phyloP scores from a whole-genome alignment of 2,329 filamentous ascomycete genomes.

The Cladophialophora psammophila region DNA sequence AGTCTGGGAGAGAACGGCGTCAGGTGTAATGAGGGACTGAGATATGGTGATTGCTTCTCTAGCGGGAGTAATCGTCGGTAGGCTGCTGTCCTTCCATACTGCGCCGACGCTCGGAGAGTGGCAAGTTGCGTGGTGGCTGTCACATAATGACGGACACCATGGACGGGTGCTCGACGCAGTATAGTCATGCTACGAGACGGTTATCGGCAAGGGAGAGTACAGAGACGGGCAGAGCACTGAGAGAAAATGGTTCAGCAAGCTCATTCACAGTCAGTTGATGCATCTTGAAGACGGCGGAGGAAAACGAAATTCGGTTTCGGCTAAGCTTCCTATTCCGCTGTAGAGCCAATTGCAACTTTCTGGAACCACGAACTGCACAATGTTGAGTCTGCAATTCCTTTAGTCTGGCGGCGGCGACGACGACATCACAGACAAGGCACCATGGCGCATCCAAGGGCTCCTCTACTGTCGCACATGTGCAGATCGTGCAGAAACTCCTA shows the following conservation, averaged over 20 bases:
- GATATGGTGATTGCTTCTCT: constrained; percentile 13
- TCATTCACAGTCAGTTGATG: constrained; percentile 22
- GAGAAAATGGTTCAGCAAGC: constrained; percentile 23
- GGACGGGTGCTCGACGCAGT: constrained; percentile 34
- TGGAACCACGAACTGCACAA: background rate
- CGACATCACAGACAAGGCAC: constrained; percentile 9
- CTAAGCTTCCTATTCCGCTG: constrained; percentile 22
- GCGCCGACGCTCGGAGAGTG: constrained; percentile 32
- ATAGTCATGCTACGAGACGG: constrained; percentile 38
- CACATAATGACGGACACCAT: constrained; percentile 40
- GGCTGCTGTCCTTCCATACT: constrained; percentile 37
- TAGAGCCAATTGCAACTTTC: constrained; percentile 1
- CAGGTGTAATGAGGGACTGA: constrained; percentile 17
- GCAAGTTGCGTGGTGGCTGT: constrained; percentile 33
- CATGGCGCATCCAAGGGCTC: constrained; percentile 31
- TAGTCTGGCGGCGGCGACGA: background rate
- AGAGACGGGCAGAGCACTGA: constrained; percentile 1
- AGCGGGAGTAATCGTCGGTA: constrained; percentile 31
- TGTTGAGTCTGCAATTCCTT: background rate
- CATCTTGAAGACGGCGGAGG: constrained; percentile 15
- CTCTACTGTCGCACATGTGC: constrained; percentile 35
- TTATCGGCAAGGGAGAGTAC: constrained; percentile 2
- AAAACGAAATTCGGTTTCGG: constrained; percentile 28
- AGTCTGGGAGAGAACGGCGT: constrained; percentile 30
- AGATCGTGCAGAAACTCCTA: constrained; percentile 32